Evolutionary conservation across 2,329 filamentous ascomycete genomes (phyloP), one percentile per base, ranked within the genome.

Genomic region (Lachnellula cervina): DNA sequence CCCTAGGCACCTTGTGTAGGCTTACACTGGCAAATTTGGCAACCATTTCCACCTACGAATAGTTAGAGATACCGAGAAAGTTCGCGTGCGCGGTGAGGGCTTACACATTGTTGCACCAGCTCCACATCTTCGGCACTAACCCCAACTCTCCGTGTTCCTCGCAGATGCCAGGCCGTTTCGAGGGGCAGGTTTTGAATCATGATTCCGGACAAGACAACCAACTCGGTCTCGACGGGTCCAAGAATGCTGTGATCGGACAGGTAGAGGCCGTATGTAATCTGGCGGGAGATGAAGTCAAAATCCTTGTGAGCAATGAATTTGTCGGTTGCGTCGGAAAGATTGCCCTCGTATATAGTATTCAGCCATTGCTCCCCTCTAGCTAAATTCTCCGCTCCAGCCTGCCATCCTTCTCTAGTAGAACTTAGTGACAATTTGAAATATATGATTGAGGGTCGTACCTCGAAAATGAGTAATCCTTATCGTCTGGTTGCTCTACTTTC

Each of bases 221-320:
- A 67, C 61, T 83, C 77, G 1, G 81, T 82, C 48, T 82, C 80
- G 3, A 80, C 56, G 9, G 77, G 77, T 17, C 76, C 76, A 3
- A 84, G 67, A 9, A 83, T 77, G 59, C 73, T 75, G 25, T 80
- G 76, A 64, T 84, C 80, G 9, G 76, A 78, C 0, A 84, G 73
- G 60, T 79, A 84, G 11, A 84, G 69, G 0, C 81, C 81, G 57
- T 84, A 84, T 0, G 78, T 82, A 56, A 84, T 82, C 52, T 82
- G 70, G 17, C 73, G 71, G 17, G 74, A 77, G 6, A 82, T 68
- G 77, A 78, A 83, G 3, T 72, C 73, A 48, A 78, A 77, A 59
- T 78, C 76, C 55, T 71, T 74, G 52, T 78, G 76, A 2, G 74
- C 73, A 8, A 68, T 67, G 14, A 79, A 69, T 3, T 66, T 69